A percentile compares a stretch with the other conserved stretches of the same genome.
These are phyloP conservation scores for Microcyclosporella mali DNA, from an alignment of 2,329 filamentous ascomycete species.

Conservation along the genomic window DNA sequence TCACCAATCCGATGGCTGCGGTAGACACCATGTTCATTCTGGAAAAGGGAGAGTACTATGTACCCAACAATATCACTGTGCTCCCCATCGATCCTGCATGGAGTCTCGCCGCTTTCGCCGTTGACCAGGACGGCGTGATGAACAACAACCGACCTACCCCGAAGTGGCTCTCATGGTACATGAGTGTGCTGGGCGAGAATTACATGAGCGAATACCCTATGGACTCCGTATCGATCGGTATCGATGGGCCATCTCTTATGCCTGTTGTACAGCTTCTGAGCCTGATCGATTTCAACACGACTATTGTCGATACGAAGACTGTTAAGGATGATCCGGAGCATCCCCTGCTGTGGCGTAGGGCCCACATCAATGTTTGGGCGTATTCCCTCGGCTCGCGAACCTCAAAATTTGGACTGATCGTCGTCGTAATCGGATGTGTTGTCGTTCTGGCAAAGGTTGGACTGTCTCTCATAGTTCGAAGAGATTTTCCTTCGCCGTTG, in stretches of 20 bases:
- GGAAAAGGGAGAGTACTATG: not conserved
- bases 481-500: conserved; percentile 11
- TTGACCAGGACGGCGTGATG: conserved; percentile 7
- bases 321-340: not conserved
- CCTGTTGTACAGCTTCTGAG: conserved; percentile 17
- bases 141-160: no score
- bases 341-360: not conserved
- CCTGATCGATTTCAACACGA: conserved; percentile 19
- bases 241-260: conserved; percentile 2
- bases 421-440: conserved; percentile 12
- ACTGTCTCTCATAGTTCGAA: conserved; percentile 14
- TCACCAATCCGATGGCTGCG: conserved; percentile 12
- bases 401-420: conserved; percentile 15
- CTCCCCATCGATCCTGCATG: conserved; percentile 22
- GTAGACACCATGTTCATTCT: not conserved
- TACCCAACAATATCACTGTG: not conserved
- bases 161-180: no score
- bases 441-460: conserved; percentile 19
- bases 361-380: conserved; percentile 20
- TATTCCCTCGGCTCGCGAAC: conserved; percentile 22
- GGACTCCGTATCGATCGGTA: not conserved
- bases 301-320: not conserved
- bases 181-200: not conserved
- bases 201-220: not conserved
- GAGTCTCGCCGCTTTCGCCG: conserved; percentile 26